These are phyloP conservation scores for Boletus reticuloceps DNA, from an alignment of 768 basidiomycete species.

Conservation along the genomic window DNA sequence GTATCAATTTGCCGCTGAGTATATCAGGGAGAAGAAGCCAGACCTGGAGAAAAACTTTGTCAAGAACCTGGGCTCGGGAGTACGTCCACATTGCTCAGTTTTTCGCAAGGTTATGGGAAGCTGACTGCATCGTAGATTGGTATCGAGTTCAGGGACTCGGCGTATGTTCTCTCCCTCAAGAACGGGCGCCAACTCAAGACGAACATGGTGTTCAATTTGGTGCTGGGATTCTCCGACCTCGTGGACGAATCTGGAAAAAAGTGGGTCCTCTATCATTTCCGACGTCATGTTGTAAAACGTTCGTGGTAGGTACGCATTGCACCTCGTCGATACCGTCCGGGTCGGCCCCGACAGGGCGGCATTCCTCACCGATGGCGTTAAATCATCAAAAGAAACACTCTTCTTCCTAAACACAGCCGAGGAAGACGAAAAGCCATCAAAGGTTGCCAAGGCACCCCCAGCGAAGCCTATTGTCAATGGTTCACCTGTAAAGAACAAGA, in stretches of 20 bases:
- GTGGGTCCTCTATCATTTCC: slow-evolving; percentile 39
- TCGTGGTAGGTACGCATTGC: slow-evolving; percentile 71
- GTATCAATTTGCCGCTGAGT: slow-evolving; percentile 72
- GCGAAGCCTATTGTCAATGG: slow-evolving; percentile 57
- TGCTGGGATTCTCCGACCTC: slow-evolving; percentile 83
- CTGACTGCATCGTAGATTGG: slow-evolving; percentile 64
- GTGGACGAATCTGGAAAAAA: slow-evolving; percentile 74
- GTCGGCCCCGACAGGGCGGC: slow-evolving; percentile 63
- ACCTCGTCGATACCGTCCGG: slow-evolving; percentile 85
- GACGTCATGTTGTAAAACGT: not conserved
- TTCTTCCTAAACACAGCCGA: slow-evolving; percentile 75
- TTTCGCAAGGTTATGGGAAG: not conserved
- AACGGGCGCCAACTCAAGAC: slow-evolving; percentile 66
- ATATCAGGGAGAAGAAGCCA: slow-evolving; percentile 73
- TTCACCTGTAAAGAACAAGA: slow-evolving; percentile 66
- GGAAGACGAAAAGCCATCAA: slow-evolving; percentile 54
- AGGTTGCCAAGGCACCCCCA: slow-evolving; percentile 51
- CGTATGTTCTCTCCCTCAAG: slow-evolving; percentile 80
- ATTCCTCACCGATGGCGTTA: slow-evolving; percentile 81
- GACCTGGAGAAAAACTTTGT: slow-evolving; percentile 81
- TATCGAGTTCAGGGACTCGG: slow-evolving; percentile 90
- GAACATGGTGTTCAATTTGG: slow-evolving; percentile 85
- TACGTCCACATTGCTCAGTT: slow-evolving; percentile 37
- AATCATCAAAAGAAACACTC: slow-evolving; percentile 80
- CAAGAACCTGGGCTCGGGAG: slow-evolving; percentile 89